Evolutionary conservation across 192 early-diverging fungal species (phyloP).

Genomic region (Coemansia aciculifera): DNA sequence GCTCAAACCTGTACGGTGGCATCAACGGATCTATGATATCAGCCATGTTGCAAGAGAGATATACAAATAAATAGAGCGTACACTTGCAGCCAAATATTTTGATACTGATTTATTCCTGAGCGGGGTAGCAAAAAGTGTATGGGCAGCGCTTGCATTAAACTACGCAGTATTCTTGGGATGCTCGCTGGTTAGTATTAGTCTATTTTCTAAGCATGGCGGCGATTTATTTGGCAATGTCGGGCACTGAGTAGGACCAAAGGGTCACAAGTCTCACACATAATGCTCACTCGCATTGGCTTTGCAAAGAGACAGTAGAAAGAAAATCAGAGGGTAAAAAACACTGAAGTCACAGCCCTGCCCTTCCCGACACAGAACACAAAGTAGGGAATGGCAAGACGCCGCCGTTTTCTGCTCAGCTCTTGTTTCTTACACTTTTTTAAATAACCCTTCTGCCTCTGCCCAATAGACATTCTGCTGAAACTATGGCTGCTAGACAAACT

Average conservation of each 20-base stretch:
- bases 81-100: background rate
- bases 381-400: background rate
- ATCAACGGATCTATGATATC: conserved; percentile 53
- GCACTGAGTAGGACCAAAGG: background rate
- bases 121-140: background rate
- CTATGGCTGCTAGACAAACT: background rate
- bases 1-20: conserved; percentile 80
- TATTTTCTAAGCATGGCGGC: background rate
- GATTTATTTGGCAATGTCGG: background rate
- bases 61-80: background rate
- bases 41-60: conserved; percentile 8
- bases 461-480: background rate
- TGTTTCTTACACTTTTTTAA: background rate
- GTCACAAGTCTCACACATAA: too few relatives aligned
- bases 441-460: background rate
- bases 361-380: background rate
- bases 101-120: background rate
- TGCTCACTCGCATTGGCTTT: background rate
- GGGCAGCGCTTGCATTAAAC: background rate
- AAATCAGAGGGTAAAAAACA: background rate
- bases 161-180: too few relatives aligned
- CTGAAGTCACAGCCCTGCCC: background rate
- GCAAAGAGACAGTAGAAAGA: background rate
- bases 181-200: background rate
- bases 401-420: background rate